Evolutionary conservation across 305 asterid genomes (phyloP).

Genomic region (Fraxinus latifolia): DNA sequence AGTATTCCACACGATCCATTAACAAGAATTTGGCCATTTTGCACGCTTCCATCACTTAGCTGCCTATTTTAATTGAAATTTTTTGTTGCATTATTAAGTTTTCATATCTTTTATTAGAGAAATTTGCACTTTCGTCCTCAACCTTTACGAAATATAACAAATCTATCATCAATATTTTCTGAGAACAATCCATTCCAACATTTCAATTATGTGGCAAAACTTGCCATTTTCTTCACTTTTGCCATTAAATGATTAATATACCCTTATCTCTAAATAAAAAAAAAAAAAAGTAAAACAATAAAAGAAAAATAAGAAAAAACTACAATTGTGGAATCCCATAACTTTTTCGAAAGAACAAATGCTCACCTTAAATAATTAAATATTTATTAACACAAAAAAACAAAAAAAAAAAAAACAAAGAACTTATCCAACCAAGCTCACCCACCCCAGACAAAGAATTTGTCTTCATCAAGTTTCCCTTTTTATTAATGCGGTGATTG

Average conservation of each 20-base stretch:
- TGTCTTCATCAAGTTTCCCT: background rate
- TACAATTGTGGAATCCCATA: background rate
- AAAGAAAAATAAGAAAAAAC: too few relatives aligned
- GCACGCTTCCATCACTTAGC: background rate
- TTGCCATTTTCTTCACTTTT: background rate
- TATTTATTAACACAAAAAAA: too few relatives aligned
- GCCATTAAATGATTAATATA: background rate
- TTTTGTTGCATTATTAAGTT: background rate
- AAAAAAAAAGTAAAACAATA: background rate
- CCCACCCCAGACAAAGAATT: background rate
- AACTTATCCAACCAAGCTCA: background rate
- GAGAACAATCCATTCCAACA: background rate
- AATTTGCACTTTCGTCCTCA: background rate
- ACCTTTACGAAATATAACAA: background rate
- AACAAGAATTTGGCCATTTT: conserved; percentile 21
- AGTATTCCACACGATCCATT: conserved; percentile 18
- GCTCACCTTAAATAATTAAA: background rate
- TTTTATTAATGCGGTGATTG: background rate
- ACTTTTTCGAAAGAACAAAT: background rate
- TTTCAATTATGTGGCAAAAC: background rate
- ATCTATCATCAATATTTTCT: background rate
- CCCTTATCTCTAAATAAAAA: background rate
- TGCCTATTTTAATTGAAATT: background rate
- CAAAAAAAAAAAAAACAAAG: too few relatives aligned
- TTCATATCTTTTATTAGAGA: background rate